Percentiles rank a stretch among this genome's conserved stretches.
phyloP scores from a whole-genome alignment of 2,329 filamentous ascomycete genomes.

The Aureobasidium sp. region DNA sequence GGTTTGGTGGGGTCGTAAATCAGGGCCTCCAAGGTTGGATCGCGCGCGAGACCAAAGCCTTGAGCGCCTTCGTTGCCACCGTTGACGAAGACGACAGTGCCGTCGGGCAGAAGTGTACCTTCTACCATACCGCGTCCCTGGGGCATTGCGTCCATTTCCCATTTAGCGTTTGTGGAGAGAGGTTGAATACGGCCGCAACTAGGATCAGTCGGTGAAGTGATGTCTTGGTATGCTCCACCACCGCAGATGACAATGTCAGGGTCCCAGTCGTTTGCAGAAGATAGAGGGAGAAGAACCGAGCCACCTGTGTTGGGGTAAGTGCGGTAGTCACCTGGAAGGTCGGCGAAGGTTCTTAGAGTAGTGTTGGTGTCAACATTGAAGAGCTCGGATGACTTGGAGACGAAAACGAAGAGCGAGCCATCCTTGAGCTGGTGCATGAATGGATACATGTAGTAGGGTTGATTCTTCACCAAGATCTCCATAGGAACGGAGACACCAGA shows the following conservation, averaged over 20 bases:
- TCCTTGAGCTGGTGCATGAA: slow-evolving; percentile 54
- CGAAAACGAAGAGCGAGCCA: slow-evolving; percentile 40
- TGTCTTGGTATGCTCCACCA: slow-evolving; percentile 44
- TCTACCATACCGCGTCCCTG: slow-evolving; percentile 46
- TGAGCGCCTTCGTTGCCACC: slow-evolving; percentile 52
- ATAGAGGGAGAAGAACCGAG: slow-evolving; percentile 55
- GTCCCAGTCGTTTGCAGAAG: slow-evolving; percentile 54
- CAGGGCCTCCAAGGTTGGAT: slow-evolving; percentile 50
- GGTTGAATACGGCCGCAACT: slow-evolving; percentile 55
- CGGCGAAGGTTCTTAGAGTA: slow-evolving; percentile 51
- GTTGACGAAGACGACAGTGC: slow-evolving; percentile 54
- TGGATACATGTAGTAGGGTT: slow-evolving; percentile 63
- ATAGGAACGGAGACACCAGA: slow-evolving; percentile 46
- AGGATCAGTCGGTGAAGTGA: slow-evolving; percentile 52
- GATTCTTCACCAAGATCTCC: slow-evolving; percentile 56
- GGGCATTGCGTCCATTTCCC: slow-evolving; percentile 51
- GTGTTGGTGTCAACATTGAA: slow-evolving; percentile 53
- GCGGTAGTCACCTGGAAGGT: slow-evolving; percentile 57
- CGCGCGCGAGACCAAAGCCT: slow-evolving; percentile 51
- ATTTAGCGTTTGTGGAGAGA: slow-evolving; percentile 48
- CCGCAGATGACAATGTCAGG: slow-evolving; percentile 59
- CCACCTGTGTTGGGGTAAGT: slow-evolving; percentile 62
- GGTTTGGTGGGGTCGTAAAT: slow-evolving; percentile 51
- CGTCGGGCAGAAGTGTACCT: slow-evolving; percentile 53
- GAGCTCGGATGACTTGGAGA: slow-evolving; percentile 62